Conservation (phyloP, 2,329 filamentous ascomycete genomes). For the Elsinoe arachidis region DNA sequence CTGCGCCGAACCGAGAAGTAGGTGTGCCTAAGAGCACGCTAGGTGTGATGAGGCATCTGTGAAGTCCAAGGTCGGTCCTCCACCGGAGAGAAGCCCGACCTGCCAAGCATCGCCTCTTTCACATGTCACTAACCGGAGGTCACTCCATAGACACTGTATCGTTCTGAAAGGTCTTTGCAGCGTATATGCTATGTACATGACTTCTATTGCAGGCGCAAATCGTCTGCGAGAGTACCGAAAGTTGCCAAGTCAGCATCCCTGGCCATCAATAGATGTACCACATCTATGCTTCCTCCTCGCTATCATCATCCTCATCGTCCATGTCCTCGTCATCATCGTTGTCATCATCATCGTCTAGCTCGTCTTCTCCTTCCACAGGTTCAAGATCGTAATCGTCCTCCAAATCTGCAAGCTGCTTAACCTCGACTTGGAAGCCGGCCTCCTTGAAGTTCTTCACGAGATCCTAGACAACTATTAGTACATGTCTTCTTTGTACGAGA, state of each 20-base stretch:
- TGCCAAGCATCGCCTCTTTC: not conserved
- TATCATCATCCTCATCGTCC: conserved; percentile 42
- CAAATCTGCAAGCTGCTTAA: conserved; percentile 67
- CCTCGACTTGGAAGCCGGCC: conserved; percentile 70
- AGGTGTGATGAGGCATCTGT: conserved; percentile 3
- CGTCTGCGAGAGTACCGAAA: too few species aligned
- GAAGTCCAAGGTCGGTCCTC: not conserved
- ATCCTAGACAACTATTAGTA: conserved; percentile 42
- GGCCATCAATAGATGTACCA: not conserved
- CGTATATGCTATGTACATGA: not conserved
- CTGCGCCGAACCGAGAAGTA: conserved; percentile 7
- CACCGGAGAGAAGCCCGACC: not conserved
- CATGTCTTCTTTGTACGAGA: conserved; percentile 4
- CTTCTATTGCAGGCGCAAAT: too few species aligned
- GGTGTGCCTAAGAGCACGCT: conserved; percentile 7
- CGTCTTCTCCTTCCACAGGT: conserved; percentile 51
- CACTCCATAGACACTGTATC: not conserved
- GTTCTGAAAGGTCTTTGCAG: not conserved
- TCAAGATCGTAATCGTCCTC: conserved; percentile 84
- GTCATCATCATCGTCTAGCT: conserved; percentile 51
- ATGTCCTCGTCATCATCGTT: conserved; percentile 43
- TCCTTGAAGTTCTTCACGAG: conserved; percentile 65
- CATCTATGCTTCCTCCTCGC: conserved; percentile 24
- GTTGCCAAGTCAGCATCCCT: too few species aligned
- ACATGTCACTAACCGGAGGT: not conserved